Conservation (phyloP, 495 filamentous ascomycete species). For the Xylaria castorea region DNA sequence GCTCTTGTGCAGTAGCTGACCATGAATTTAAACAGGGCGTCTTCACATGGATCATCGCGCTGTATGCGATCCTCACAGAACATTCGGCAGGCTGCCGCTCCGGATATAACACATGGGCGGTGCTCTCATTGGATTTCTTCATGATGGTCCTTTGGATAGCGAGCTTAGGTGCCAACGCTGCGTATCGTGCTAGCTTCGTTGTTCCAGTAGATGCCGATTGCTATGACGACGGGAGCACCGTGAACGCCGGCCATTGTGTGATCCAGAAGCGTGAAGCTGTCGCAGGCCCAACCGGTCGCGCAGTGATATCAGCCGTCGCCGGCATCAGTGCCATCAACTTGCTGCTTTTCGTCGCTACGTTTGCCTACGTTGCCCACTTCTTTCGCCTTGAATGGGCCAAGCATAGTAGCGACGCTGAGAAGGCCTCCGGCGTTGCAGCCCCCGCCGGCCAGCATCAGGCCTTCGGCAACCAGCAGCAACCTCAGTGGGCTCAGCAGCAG, state of each 20-base stretch:
- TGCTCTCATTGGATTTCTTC: constrained; percentile 52
- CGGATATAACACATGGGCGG: constrained; percentile 52
- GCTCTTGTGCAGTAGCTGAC: not conserved
- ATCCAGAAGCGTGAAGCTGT: constrained; percentile 33
- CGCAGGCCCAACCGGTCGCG: constrained; percentile 36
- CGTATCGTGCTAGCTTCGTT: constrained; percentile 47
- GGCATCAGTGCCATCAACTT: constrained; percentile 50
- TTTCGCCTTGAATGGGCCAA: constrained; percentile 44
- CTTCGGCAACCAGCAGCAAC: constrained; percentile 21
- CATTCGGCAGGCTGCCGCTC: constrained; percentile 43
- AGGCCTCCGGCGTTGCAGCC: constrained; percentile 38
- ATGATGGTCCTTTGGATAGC: constrained; percentile 57
- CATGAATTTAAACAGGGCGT: constrained; percentile 39
- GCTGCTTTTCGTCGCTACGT: constrained; percentile 54
- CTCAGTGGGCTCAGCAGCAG: constrained; percentile 37
- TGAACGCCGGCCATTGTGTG: constrained; percentile 47
- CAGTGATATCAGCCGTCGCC: constrained; percentile 48
- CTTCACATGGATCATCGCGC: constrained; percentile 53
- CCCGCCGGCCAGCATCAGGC: not conserved
- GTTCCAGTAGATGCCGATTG: constrained; percentile 42
- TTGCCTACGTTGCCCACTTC: constrained; percentile 50
- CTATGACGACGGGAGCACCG: constrained; percentile 46
- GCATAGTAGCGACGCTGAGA: constrained; percentile 41
- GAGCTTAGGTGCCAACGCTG: constrained; percentile 52
- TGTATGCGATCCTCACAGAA: constrained; percentile 50